Evolutionary conservation across 2,329 filamentous ascomycete genomes (phyloP), one percentile per base, ranked within the genome.

Genomic region (Graphiopsis chlorocephala): DNA sequence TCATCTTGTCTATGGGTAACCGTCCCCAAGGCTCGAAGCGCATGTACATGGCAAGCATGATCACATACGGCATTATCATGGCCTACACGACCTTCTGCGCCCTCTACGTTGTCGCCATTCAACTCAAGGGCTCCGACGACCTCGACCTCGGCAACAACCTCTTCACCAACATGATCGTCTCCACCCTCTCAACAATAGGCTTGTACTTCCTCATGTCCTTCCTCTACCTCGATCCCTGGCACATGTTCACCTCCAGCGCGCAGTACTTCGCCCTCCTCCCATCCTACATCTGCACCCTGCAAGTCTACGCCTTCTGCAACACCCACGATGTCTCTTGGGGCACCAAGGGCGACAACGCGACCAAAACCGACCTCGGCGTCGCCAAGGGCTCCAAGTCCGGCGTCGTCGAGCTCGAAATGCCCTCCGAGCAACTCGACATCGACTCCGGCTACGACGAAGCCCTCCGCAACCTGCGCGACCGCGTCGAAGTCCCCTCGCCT

Each of bases 311-410:
- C 50, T 99, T 99, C 79, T 98, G 95, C 83, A 99, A 99, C 81
- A 96, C 94, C 0, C 95, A 99, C 85, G 95, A 99, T 76, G 93
- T 99, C 23, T 96, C 93, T 0, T 99, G 95, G 95, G 95, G 95
- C 52, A 99, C 95, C 53, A 99, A 99, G 80, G 95, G 95, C 64
- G 95, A 99, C 84, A 99, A 99, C 78, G 88, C 96, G 38, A 89
- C 95, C 72, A 90, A 92, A 78, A 97, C 91, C 8, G 96, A 99
- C 75, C 87, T 99, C 0, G 95, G 95, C 64, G 88, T 91, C 6
- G 95, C 96, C 14, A 87, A 91, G 58, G 56, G 88, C 90, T 91
- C 90, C 63, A 86, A 86, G 53, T 83, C 83, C 56, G 85, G 89
- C 65, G 92, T 90, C 0, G 95, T 99, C 72, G 92, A 97, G 77